These are phyloP conservation scores for Mimosa bimucronata DNA, from an alignment of 306 rosid genomes.

Conservation along the genomic window DNA sequence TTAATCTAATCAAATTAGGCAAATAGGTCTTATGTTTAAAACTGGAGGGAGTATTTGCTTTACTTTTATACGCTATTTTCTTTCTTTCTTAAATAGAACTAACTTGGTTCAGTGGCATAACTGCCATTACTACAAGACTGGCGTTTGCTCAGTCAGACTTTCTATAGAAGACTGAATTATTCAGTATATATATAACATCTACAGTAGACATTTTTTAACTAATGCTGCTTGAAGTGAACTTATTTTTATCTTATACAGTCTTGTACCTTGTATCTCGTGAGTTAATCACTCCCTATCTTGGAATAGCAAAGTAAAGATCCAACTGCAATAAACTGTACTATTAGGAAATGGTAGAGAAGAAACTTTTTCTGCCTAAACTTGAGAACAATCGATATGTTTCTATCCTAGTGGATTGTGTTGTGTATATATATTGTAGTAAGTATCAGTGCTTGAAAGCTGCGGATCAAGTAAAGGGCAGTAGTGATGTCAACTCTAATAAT, in stretches of 20 bases:
- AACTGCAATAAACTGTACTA: not conserved
- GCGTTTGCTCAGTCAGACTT: constrained; percentile 1
- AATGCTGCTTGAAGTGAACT: not conserved
- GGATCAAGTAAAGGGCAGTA: not conserved
- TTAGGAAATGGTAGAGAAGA: not conserved
- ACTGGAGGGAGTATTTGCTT: no score
- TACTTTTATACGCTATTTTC: not conserved
- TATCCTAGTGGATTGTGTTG: not conserved
- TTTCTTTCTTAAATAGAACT: not conserved
- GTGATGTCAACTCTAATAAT: not conserved
- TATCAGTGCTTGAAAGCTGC: not conserved
- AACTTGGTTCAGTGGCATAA: not conserved
- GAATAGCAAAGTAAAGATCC: not conserved
- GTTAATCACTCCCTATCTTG: not conserved
- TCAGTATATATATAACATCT: not conserved
- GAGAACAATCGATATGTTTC: not conserved
- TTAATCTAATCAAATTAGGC: no score
- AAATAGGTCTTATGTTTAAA: no score
- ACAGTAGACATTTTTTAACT: not conserved
- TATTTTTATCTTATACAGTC: not conserved
- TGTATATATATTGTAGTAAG: not conserved
- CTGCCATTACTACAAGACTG: constrained; percentile 15
- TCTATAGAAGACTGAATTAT: not conserved
- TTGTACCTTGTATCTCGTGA: not conserved
- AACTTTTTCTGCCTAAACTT: not conserved